Evolutionary conservation across 2,329 filamentous ascomycete species (phyloP).

Genomic region (Pyrenophora tritici-repentis): DNA sequence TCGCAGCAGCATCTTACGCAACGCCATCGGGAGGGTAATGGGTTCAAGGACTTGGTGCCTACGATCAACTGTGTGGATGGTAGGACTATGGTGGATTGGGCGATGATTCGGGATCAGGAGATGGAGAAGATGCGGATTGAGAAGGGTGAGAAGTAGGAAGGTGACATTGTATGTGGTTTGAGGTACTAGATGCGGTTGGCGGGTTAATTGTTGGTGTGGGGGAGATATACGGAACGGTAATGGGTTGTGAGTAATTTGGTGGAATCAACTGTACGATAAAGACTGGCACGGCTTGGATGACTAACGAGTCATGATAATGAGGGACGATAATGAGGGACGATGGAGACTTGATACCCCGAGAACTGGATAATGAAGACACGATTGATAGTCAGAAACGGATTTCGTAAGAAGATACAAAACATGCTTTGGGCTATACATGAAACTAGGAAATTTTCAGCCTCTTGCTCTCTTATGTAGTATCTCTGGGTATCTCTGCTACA

Average conservation of each 20-base stretch:
- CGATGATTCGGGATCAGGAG: conserved; percentile 24
- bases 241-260: background rate
- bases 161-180: too few species aligned
- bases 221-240: background rate
- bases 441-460: background rate
- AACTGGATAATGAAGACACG: background rate
- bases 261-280: background rate
- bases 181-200: too few species aligned
- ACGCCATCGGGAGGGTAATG: background rate
- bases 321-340: background rate
- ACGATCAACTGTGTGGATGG: conserved; percentile 12
- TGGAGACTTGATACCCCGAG: background rate
- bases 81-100: conserved; percentile 35
- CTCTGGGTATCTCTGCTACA: conserved; percentile 5
- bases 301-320: background rate
- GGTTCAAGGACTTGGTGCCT: conserved; percentile 28
- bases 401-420: background rate
- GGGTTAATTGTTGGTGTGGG: too few species aligned
- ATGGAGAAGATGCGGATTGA: conserved; percentile 6
- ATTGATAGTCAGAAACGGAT: background rate
- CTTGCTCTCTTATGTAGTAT: background rate
- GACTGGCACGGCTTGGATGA: background rate
- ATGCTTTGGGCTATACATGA: background rate
- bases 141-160: background rate
- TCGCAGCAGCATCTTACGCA: conserved; percentile 18